A percentile compares a stretch with the other conserved stretches of the same genome.
Conservation (phyloP, 345 rosid genomes). For the Microcos paniculata region DNA sequence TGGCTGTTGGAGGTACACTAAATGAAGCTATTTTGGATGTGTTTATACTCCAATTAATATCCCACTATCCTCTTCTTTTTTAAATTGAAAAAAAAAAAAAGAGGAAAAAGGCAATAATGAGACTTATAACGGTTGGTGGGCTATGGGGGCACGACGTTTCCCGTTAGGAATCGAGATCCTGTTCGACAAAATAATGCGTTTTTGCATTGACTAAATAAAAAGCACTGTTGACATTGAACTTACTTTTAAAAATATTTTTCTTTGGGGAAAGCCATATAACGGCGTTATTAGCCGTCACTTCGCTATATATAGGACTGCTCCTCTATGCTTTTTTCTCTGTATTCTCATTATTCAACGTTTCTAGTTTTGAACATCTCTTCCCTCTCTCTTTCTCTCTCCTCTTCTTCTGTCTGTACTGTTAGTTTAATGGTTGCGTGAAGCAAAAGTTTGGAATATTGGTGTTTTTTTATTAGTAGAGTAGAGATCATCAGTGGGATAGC, state of each 20-base stretch:
- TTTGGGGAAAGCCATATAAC: conserved; percentile 28
- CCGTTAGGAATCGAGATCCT: conserved; percentile 21
- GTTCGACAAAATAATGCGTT: background rate
- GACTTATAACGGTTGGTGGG: conserved; percentile 10
- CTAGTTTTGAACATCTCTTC: conserved; percentile 16
- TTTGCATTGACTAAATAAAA: conserved; percentile 17
- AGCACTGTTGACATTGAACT: conserved; percentile 16
- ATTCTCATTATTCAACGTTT: conserved; percentile 23
- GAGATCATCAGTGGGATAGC: background rate
- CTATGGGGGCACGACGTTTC: conserved; percentile 19
- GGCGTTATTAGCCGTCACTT: conserved; percentile 48
- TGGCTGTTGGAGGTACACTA: background rate
- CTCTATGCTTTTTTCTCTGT: background rate
- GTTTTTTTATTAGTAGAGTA: conserved; percentile 1
- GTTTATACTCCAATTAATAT: background rate
- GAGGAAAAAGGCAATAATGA: background rate
- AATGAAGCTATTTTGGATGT: background rate
- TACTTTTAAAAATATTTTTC: conserved; percentile 7
- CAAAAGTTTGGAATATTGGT: conserved; percentile 51
- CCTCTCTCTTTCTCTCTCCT: conserved; percentile 19
- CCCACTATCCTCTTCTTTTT: background rate
- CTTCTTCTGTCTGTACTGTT: background rate
- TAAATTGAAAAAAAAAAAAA: background rate
- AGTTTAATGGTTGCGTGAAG: conserved; percentile 59
- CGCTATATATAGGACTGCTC: conserved; percentile 25